These are phyloP conservation scores for Colletotrichum lindemuthianum DNA, from an alignment of 2,329 filamentous ascomycete genomes.

Conservation along the genomic window DNA sequence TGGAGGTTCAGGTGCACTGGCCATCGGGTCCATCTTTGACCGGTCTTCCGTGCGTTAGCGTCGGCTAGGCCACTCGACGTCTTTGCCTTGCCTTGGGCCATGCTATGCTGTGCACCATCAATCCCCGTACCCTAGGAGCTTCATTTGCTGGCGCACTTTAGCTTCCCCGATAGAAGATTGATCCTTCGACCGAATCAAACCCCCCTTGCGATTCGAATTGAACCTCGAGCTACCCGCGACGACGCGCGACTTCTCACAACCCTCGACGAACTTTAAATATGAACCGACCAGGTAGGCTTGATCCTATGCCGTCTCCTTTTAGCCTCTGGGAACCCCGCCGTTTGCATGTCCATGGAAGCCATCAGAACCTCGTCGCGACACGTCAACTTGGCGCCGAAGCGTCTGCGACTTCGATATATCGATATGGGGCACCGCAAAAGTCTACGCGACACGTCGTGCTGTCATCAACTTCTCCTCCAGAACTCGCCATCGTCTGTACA, in stretches of 20 bases:
- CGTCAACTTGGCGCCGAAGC: neutral
- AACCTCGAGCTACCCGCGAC: slow-evolving; percentile 25
- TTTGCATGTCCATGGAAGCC: slow-evolving; percentile 32
- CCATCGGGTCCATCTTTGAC: slow-evolving; percentile 38
- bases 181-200: slow-evolving; percentile 32
- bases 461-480: slow-evolving; percentile 8
- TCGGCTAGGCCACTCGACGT: slow-evolving; percentile 25
- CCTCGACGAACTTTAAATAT: slow-evolving; percentile 51
- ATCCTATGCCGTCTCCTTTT: slow-evolving; percentile 36
- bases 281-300: slow-evolving; percentile 68
- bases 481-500: slow-evolving; percentile 11
- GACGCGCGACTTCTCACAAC: slow-evolving; percentile 34
- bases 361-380: slow-evolving; percentile 16
- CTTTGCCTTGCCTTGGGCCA: neutral
- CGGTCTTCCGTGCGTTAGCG: slow-evolving; percentile 35
- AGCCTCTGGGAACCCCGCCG: slow-evolving; percentile 31
- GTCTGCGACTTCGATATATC: neutral
- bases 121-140: slow-evolving; percentile 26
- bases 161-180: slow-evolving; percentile 23
- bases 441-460: slow-evolving; percentile 16
- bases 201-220: slow-evolving; percentile 31
- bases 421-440: neutral
- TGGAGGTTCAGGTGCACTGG: slow-evolving; percentile 28
- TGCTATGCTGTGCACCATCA: slow-evolving; percentile 25
- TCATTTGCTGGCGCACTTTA: slow-evolving; percentile 15